Conservation (phyloP, 139 green algal species). For the Chlorella sp. region DNA sequence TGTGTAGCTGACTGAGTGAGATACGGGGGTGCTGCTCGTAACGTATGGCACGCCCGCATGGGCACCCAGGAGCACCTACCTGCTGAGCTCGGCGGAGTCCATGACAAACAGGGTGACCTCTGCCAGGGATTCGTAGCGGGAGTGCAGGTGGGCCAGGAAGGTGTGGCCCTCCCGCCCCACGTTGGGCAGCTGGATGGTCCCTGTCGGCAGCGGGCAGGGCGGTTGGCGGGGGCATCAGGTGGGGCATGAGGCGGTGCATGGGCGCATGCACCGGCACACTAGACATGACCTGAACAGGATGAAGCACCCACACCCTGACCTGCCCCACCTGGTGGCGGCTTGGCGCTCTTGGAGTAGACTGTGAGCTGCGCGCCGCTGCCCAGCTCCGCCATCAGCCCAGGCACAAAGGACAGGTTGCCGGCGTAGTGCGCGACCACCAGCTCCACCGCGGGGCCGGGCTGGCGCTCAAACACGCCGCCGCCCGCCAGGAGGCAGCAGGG, state of each 20-base stretch:
- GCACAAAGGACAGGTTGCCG: no score
- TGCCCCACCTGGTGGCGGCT: no score
- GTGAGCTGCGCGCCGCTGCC: no score
- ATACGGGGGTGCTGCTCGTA: no score
- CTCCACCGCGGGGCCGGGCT: no score
- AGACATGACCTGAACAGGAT: not conserved
- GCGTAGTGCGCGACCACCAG: no score
- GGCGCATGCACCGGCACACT: not conserved
- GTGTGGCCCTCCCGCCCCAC: slow-evolving; percentile 8
- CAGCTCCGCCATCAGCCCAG: no score
- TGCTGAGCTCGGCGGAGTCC: not conserved
- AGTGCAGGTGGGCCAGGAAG: slow-evolving; percentile 7
- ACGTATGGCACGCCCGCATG: not conserved
- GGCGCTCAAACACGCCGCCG: no score
- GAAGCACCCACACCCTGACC: not conserved
- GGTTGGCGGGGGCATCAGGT: not conserved
- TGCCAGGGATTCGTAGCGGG: slow-evolving; percentile 14
- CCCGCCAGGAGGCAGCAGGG: no score
- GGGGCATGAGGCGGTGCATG: not conserved
- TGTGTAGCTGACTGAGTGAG: no score
- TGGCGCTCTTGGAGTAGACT: no score
- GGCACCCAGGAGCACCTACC: not conserved
- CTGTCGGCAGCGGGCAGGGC: not conserved
- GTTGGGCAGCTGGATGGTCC: not conserved
- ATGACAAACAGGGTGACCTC: slow-evolving; percentile 10